A percentile compares a stretch with the other conserved stretches of the same genome.
Evolutionary conservation across 2,329 filamentous ascomycete species (phyloP).

Genomic region (Penicillium sp.): DNA sequence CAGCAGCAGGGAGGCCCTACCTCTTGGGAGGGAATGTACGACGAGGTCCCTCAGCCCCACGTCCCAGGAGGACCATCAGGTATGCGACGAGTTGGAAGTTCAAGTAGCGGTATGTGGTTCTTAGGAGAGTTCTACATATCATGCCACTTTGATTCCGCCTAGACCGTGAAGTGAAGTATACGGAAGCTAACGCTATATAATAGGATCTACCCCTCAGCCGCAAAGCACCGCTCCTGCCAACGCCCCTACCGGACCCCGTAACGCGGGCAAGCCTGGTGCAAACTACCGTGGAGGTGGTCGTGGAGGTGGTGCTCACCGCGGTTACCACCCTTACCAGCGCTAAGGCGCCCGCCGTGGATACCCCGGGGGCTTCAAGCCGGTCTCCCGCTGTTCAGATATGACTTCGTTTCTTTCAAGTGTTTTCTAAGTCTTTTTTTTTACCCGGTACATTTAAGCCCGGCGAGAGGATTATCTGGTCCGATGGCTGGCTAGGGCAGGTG

Average conservation of each 20-base stretch:
- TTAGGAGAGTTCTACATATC: slow-evolving; percentile 8
- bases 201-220: slow-evolving; percentile 46
- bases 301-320: slow-evolving; percentile 69
- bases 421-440: slow-evolving; percentile 11
- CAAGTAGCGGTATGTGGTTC: slow-evolving; percentile 46
- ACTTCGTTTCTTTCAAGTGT: slow-evolving; percentile 12
- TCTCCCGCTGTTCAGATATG: not conserved
- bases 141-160: not conserved
- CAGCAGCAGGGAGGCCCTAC: slow-evolving; percentile 67
- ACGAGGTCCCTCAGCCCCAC: slow-evolving; percentile 85
- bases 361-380: not conserved
- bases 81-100: slow-evolving; percentile 45
- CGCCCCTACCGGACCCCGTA: slow-evolving; percentile 93
- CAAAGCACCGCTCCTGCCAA: slow-evolving; percentile 67
- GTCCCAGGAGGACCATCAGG: slow-evolving; percentile 57
- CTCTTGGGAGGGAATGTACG: slow-evolving; percentile 98
- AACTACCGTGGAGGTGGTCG: slow-evolving; percentile 91
- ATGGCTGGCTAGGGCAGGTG: not conserved
- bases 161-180: too few species aligned
- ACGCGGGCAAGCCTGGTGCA: slow-evolving; percentile 84
- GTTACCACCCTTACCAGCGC: slow-evolving; percentile 76
- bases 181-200: not conserved
- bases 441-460: not conserved
- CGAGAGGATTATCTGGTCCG: not conserved
- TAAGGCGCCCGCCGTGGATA: slow-evolving; percentile 10